These are phyloP conservation scores for Candida gigantensis DNA, from an alignment of 1,139 yeast species.

Conservation along the genomic window DNA sequence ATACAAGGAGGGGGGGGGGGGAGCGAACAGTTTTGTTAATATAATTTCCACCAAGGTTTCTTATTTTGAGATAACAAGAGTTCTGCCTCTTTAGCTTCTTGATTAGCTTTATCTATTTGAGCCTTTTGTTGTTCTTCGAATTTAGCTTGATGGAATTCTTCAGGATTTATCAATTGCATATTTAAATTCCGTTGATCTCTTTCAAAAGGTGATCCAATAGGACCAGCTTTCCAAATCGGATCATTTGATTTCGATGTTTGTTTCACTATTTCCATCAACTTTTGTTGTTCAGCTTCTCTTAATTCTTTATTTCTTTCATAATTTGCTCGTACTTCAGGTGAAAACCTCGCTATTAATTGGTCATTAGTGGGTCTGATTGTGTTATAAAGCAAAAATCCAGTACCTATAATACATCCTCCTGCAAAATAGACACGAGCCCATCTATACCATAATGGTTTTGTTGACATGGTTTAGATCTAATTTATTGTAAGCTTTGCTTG, in stretches of 20 bases:
- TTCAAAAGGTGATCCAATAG: conserved; percentile 66
- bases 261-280: conserved; percentile 64
- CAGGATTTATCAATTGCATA: conserved; percentile 48
- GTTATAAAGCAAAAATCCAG: conserved; percentile 66
- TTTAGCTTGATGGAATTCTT: conserved; percentile 47
- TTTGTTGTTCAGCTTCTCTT: conserved; percentile 66
- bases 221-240: conserved; percentile 82
- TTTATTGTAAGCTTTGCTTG: too few species aligned
- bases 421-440: conserved; percentile 62
- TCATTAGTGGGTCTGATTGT: conserved; percentile 86
- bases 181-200: conserved; percentile 32
- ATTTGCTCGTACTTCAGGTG: conserved; percentile 80
- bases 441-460: conserved; percentile 50
- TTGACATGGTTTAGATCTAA: conserved; percentile 12
- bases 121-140: conserved; percentile 45
- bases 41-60: conserved; percentile 39
- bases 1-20: too few species aligned
- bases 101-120: conserved; percentile 38
- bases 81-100: conserved; percentile 34
- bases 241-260: conserved; percentile 64
- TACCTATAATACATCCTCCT: conserved; percentile 63
- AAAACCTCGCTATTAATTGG: conserved; percentile 65
- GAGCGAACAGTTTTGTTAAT: too few species aligned
- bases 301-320: conserved; percentile 67
- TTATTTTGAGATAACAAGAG: conserved; percentile 29